Evolutionary conservation across 164 flowering plant genomes (phyloP).

Genomic region (Vitis vinifera): DNA sequence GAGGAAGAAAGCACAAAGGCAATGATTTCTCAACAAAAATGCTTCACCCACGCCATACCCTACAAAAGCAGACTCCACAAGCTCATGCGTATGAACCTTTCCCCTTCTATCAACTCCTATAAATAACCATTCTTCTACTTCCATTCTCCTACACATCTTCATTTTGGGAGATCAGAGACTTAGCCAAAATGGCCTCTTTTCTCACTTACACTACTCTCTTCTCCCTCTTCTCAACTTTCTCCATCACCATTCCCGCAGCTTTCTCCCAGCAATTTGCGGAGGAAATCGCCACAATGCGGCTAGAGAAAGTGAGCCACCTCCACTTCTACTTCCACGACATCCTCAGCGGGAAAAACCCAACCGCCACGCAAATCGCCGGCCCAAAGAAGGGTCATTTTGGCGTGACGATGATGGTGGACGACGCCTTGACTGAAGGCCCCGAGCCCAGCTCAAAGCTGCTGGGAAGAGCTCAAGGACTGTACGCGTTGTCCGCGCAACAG

Average conservation of each 20-base stretch:
- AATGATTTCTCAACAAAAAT: too few species aligned
- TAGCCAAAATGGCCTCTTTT: slow-evolving; percentile 9
- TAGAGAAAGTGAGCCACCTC: slow-evolving; percentile 39
- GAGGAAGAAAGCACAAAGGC: too few species aligned
- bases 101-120: too few species aligned
- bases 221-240: slow-evolving; percentile 4
- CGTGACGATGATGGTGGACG: slow-evolving; percentile 35
- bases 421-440: slow-evolving; percentile 36
- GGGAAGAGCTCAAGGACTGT: slow-evolving; percentile 56
- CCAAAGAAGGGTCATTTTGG: slow-evolving; percentile 30
- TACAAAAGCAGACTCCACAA: too few species aligned
- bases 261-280: slow-evolving; percentile 11
- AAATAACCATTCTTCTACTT: too few species aligned
- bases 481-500: slow-evolving; percentile 28
- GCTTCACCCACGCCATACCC: too few species aligned
- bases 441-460: slow-evolving; percentile 37
- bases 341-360: slow-evolving; percentile 44
- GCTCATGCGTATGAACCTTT: too few species aligned
- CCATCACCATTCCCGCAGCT: background rate
- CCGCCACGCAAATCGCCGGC: slow-evolving; percentile 26
- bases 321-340: slow-evolving; percentile 65
- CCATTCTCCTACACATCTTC: too few species aligned
- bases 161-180: too few species aligned
- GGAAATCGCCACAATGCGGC: slow-evolving; percentile 1
- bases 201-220: background rate